Conservation (phyloP, 305 asterid genomes). For the Fraxinus ornus region DNA sequence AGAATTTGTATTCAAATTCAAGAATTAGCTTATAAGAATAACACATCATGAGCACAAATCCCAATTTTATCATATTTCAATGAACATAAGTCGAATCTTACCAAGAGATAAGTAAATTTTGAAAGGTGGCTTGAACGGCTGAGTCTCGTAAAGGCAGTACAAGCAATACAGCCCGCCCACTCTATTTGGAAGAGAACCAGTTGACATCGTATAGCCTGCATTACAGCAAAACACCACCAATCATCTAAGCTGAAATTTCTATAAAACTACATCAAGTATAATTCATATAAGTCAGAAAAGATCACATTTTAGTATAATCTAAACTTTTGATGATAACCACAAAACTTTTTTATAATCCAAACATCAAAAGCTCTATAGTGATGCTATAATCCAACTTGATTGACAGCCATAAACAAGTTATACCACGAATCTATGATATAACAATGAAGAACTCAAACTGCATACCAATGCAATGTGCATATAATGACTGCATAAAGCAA, state of each 20-base stretch:
- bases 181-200: constrained; percentile 55
- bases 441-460: neutral
- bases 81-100: constrained; percentile 27
- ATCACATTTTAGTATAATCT: neutral
- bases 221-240: constrained; percentile 8
- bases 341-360: neutral
- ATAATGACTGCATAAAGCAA: constrained; percentile 83
- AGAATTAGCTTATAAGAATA: neutral
- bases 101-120: constrained; percentile 77
- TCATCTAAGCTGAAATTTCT: neutral
- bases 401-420: constrained; percentile 6
- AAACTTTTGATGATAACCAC: neutral
- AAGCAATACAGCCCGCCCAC: constrained; percentile 79
- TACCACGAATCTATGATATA: neutral
- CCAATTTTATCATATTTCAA: neutral
- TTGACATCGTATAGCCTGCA: constrained; percentile 61
- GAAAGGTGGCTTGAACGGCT: constrained; percentile 83
- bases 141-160: constrained; percentile 77
- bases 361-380: neutral
- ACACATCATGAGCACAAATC: constrained; percentile 7
- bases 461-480: constrained; percentile 67
- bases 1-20: neutral
- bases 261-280: neutral
- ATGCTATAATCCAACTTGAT: neutral
- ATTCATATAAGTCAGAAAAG: neutral